phyloP scores from a whole-genome alignment of 179 eudicot species.

The Beta corolliflora region DNA sequence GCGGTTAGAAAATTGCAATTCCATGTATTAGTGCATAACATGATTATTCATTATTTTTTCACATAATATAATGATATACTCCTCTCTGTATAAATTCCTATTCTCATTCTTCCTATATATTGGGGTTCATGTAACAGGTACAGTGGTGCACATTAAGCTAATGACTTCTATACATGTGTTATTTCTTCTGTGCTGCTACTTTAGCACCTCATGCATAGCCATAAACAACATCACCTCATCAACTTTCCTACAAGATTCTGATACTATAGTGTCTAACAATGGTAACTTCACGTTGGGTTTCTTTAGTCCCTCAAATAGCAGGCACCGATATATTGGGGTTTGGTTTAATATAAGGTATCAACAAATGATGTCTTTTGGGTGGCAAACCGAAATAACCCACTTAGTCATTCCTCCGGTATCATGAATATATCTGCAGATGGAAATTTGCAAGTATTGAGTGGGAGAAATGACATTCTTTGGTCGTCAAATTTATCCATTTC shows the following conservation, averaged over 20 bases:
- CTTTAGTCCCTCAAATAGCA: constrained; percentile 8
- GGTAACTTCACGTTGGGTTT: neutral
- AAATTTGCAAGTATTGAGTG: constrained; percentile 31
- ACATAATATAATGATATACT: too few species aligned
- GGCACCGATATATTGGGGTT: neutral
- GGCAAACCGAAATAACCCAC: constrained; percentile 37
- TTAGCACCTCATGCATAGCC: neutral
- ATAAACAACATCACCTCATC: neutral
- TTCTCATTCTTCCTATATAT: neutral
- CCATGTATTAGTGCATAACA: too few species aligned
- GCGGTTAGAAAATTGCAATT: too few species aligned
- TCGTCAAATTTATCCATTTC: constrained; percentile 32
- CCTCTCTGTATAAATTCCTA: too few species aligned
- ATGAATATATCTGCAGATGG: constrained; percentile 30
- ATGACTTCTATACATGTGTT: neutral
- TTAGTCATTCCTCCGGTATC: constrained; percentile 29
- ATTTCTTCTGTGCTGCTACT: constrained; percentile 6
- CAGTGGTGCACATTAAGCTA: neutral
- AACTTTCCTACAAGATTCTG: neutral
- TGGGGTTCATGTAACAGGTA: neutral
- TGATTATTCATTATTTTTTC: too few species aligned
- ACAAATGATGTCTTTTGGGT: neutral
- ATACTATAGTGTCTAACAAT: neutral
- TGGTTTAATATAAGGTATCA: constrained; percentile 4
- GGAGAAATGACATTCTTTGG: constrained; percentile 31